A percentile compares a stretch with the other conserved stretches of the same genome.
phyloP scores from a whole-genome alignment of 2,329 filamentous ascomycete species.

The Calonectria hawksworthii region DNA sequence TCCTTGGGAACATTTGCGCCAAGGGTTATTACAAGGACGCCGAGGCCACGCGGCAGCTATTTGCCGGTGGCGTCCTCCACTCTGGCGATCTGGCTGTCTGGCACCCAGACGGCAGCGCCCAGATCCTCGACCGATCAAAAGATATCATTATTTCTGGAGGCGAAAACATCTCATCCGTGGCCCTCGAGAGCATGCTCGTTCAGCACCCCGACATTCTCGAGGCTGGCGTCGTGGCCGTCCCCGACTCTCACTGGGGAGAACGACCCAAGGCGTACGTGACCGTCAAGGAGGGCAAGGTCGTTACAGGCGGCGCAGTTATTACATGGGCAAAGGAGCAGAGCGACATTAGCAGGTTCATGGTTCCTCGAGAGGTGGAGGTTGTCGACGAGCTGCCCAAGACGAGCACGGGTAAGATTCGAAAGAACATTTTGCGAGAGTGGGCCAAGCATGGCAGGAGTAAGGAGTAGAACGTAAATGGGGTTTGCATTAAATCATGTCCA shows the following conservation, averaged over 20 bases:
- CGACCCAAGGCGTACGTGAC: constrained; percentile 96
- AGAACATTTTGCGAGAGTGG: constrained; percentile 93
- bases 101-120: constrained; percentile 90
- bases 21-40: constrained; percentile 93
- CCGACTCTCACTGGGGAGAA: constrained; percentile 94
- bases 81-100: constrained; percentile 94
- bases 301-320: constrained; percentile 75
- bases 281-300: constrained; percentile 73
- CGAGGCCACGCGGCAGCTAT: constrained; percentile 88
- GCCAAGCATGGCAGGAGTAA: constrained; percentile 58
- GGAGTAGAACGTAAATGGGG: constrained; percentile 10
- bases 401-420: constrained; percentile 95
- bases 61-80: constrained; percentile 87
- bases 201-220: constrained; percentile 92
- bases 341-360: constrained; percentile 92
- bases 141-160: constrained; percentile 99
- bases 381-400: constrained; percentile 95
- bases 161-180: constrained; percentile 96
- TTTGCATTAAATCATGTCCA: neutral
- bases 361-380: constrained; percentile 79
- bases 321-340: constrained; percentile 87
- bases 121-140: constrained; percentile 94
- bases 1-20: constrained; percentile 91
- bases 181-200: constrained; percentile 89
- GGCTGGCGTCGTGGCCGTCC: constrained; percentile 89